Evolutionary conservation across 768 basidiomycete species (phyloP), one percentile per base, ranked within the genome.

Genomic region (Leccinum rimulosum): DNA sequence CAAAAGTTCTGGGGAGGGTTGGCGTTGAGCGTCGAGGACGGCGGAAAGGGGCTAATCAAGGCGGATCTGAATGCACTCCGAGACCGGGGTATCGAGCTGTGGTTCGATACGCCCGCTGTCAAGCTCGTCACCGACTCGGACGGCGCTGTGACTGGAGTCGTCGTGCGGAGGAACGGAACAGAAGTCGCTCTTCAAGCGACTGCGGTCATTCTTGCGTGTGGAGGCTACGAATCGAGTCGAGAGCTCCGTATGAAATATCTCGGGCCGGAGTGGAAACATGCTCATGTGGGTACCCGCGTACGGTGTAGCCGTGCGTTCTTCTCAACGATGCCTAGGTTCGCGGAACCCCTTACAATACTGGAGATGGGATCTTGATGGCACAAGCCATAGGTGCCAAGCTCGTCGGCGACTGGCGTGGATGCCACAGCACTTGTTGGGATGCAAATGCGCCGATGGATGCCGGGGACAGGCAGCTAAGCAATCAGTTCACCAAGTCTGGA

Each of bases 381-480:
- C 64, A 73, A 27, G 69, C 72, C 8, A 58, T 82, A 31, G 83
- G 85, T 6, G 86, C 84, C 17, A 77, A 77, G 54, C 73, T 84
- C n/a, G 71, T 74, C 0, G 86, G 87, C n/a, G 85, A 88, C 14
- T 89, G 84, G 82, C 68, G 64, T 50, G 82, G 85, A n/a, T 89
- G 88, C 62, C 88, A 89, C 64, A 85, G 84, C 59, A 87, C 86
- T 5, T 82, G 81, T 65, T 88, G 87, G 87, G 88, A 88, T 64
- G 84, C 84, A 17, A 79, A 86, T 63, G 83, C 86, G 1, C 73
- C 80, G 1, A 59, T 70, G 19, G 73, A 83, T 33, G 67, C 73
- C 15, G 87, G 87, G 19, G 77, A 83, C 57, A 82, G 85, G 52
- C 74, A 76, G 50, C 69, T 87, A 56, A 86, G 83, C 58, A 89